phyloP scores from a whole-genome alignment of 306 rosid species.

The Castanea mollissima region DNA sequence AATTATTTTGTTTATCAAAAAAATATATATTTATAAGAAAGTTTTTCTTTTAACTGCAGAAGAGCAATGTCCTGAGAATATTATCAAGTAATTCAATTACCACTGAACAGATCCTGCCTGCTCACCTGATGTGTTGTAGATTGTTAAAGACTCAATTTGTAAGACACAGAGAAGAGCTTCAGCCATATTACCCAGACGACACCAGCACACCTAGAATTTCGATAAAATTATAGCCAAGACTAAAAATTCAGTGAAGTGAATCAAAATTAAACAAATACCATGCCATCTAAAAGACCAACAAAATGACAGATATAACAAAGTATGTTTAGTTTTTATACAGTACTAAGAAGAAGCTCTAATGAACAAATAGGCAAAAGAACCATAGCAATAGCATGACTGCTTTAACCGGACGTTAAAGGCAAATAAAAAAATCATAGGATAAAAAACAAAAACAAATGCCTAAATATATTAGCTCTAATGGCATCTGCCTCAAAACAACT shows the following conservation, averaged over 20 bases:
- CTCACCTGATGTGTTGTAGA: conserved; percentile 85
- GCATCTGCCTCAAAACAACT: neutral
- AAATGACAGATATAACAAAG: neutral
- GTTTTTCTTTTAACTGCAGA: neutral
- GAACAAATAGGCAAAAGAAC: too few species aligned
- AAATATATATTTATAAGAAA: neutral
- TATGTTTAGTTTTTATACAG: neutral
- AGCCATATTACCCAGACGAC: conserved; percentile 63
- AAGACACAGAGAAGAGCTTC: conserved; percentile 86
- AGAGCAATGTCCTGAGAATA: neutral
- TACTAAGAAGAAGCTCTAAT: neutral
- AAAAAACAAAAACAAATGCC: neutral
- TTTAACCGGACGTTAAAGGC: too few species aligned
- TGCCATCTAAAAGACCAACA: neutral
- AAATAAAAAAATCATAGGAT: too few species aligned
- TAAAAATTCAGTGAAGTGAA: conserved; percentile 3
- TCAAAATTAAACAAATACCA: conserved; percentile 14
- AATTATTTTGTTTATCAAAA: too few species aligned
- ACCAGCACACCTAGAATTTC: conserved; percentile 80
- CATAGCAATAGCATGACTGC: too few species aligned
- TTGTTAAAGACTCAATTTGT: conserved; percentile 69
- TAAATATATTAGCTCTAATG: neutral
- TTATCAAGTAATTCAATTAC: neutral
- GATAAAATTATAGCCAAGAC: conserved; percentile 15
- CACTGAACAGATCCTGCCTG: conserved; percentile 15